Percentiles rank a stretch among this genome's conserved stretches.
phyloP scores from a whole-genome alignment of 2,329 filamentous ascomycete genomes.

The Colletotrichum melonis region DNA sequence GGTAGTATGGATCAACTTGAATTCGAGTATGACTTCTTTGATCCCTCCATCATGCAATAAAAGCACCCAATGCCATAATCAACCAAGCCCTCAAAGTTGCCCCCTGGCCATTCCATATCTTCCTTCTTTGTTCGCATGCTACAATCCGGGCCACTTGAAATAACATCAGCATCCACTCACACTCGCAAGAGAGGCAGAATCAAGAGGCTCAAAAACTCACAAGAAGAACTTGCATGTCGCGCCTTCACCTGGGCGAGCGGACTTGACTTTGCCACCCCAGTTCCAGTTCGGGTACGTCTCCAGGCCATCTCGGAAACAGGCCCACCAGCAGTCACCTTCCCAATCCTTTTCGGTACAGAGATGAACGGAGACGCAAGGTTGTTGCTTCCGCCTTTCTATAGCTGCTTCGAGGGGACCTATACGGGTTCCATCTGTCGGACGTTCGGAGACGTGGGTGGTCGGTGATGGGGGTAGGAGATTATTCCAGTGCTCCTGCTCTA shows the following conservation, averaged over 20 bases:
- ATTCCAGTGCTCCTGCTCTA: neutral
- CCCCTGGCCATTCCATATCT: neutral
- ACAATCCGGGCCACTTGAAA: neutral
- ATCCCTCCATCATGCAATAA: neutral
- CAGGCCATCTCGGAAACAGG: neutral
- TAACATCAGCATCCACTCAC: neutral
- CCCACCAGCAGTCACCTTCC: neutral
- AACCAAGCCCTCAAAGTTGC: neutral
- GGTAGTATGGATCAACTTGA: neutral
- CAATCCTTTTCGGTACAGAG: neutral
- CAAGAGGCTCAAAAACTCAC: neutral
- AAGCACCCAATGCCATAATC: neutral
- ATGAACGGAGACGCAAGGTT: neutral
- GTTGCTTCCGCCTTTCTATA: neutral
- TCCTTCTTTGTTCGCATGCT: neutral
- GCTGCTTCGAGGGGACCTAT: neutral
- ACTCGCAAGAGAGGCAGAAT: neutral
- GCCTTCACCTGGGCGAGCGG: neutral
- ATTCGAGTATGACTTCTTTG: neutral
- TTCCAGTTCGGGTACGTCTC: neutral
- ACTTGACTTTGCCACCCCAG: neutral
- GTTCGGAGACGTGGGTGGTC: neutral
- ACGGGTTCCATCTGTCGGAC: neutral
- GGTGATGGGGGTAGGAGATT: neutral
- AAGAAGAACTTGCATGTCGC: constrained; percentile 3